Percentiles rank a stretch among this genome's conserved stretches.
Evolutionary conservation across 2,329 filamentous ascomycete genomes (phyloP).

Genomic region (Xylogone sp.): DNA sequence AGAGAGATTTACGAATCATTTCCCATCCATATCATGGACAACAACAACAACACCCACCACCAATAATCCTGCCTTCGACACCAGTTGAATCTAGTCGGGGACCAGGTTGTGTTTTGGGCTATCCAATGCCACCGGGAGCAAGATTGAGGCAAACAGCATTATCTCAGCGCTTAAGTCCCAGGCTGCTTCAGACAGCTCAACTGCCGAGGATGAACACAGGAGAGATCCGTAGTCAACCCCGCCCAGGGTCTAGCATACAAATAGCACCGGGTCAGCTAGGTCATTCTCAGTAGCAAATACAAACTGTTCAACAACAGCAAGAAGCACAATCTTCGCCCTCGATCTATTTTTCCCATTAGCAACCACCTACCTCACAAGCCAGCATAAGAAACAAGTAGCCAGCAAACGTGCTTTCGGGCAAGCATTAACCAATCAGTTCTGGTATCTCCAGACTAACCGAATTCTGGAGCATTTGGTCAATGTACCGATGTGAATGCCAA

Average conservation of each 20-base stretch:
- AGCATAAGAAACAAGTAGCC: slow-evolving; percentile 57
- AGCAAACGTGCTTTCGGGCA: slow-evolving; percentile 66
- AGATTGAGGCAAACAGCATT: slow-evolving; percentile 23
- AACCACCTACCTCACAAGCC: slow-evolving; percentile 68
- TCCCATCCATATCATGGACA: no score
- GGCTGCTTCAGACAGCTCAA: slow-evolving; percentile 25
- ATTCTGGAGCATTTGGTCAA: no score
- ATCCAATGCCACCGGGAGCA: slow-evolving; percentile 28
- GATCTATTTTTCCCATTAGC: slow-evolving; percentile 92
- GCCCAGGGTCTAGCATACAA: slow-evolving; percentile 34
- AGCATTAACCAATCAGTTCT: slow-evolving; percentile 33
- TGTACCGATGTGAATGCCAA: no score
- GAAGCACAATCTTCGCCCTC: slow-evolving; percentile 60
- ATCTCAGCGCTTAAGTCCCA: slow-evolving; percentile 18
- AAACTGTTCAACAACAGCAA: slow-evolving; percentile 29
- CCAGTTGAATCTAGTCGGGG: slow-evolving; percentile 20
- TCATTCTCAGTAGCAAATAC: slow-evolving; percentile 47
- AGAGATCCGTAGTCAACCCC: slow-evolving; percentile 33
- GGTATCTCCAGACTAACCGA: no score
- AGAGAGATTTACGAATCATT: no score
- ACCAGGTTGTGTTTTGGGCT: slow-evolving; percentile 23
- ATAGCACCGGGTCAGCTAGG: slow-evolving; percentile 40
- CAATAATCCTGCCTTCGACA: slow-evolving; percentile 26
- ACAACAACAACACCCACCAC: slow-evolving; percentile 49
- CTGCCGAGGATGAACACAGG: slow-evolving; percentile 39